Conservation (phyloP, 768 basidiomycete genomes). For the Agrocybe pediades region DNA sequence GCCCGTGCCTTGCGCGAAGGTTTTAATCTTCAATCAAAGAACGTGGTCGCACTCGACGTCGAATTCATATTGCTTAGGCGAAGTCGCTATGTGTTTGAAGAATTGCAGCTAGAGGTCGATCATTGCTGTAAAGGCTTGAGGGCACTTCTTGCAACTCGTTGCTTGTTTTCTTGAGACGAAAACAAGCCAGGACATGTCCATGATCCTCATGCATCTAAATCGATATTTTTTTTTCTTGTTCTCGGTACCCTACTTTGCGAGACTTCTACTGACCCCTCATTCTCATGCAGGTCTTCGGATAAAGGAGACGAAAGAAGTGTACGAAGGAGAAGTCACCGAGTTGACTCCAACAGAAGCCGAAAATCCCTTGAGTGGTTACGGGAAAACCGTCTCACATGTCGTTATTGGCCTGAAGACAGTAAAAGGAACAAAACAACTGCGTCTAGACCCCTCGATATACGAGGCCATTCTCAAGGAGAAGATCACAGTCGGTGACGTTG, state of each 20-base stretch:
- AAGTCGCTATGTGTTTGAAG: too few relatives aligned
- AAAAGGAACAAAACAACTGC: conserved; percentile 90
- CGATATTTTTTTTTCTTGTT: background rate
- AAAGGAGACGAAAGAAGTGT: conserved; percentile 99
- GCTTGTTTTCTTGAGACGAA: too few relatives aligned
- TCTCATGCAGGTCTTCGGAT: conserved; percentile 78
- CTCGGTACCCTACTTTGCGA: background rate
- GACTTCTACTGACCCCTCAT: conserved; percentile 1
- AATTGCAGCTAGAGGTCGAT: too few relatives aligned
- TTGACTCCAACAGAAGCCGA: conserved; percentile 95
- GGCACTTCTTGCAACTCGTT: too few relatives aligned
- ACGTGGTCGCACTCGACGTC: too few relatives aligned
- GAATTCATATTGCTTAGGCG: too few relatives aligned
- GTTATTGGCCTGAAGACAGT: conserved; percentile 94
- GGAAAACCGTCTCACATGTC: conserved; percentile 98
- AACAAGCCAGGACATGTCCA: too few relatives aligned
- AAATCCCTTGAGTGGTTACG: conserved; percentile 96
- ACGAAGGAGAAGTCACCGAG: conserved; percentile 98
- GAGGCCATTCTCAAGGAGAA: conserved; percentile 98
- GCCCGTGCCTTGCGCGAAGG: too few relatives aligned
- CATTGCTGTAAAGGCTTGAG: too few relatives aligned
- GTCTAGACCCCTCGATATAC: conserved; percentile 93
- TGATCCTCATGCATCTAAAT: background rate
- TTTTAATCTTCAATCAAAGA: too few relatives aligned
- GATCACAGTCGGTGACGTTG: conserved; percentile 94